Evolutionary conservation across 805 yeast species (phyloP), one percentile per base, ranked within the genome.

Genomic region (Candida coquimbonensis): DNA sequence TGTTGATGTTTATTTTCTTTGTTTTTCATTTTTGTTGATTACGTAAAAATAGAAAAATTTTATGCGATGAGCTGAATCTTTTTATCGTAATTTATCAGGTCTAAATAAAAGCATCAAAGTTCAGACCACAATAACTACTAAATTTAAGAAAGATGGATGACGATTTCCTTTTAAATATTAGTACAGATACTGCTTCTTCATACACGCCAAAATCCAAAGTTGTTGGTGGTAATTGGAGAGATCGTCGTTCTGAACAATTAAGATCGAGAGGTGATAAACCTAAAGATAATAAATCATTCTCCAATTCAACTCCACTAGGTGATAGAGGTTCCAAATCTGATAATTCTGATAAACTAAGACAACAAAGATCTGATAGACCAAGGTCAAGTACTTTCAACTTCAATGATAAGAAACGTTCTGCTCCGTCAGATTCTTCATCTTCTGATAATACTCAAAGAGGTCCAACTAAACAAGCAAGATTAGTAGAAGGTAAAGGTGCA

Each of bases 151-250:
- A 14, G 21, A 59, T 58, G 63, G 93, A 83, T 57, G 93, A 82
- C 63, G 87, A 87, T 3, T 56, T 90, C 65, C 65, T 90, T 56
- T 62, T 91, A 57, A 91, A 91, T 61, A 82, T 91, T 58, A 75
- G 82, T 27, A 65, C 73, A 5, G 70, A 73, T n/a, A 57, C 63
- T 9, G 49, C 53, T 9, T 45, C 56, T 40, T 42, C 54, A 14
- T 47, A 49, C 0, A 37, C 52, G 2, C 47, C 60, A 14, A 59
- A 54, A 12, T 52, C 67, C 7, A 79, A 74, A 57, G 74, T 80
- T 3, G 69, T 75, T 3, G 91, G 91, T 34, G 96, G 95, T 14
- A 75, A 74, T 52, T 87, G 96, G 96, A 82, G 77, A 55, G 95
- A 87, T 47, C 74, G 95, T 51, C 69, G 93, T 54, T 78, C 77